These are phyloP conservation scores for Scutellaria baicalensis DNA, from an alignment of 257 asterid genomes.

Conservation along the genomic window DNA sequence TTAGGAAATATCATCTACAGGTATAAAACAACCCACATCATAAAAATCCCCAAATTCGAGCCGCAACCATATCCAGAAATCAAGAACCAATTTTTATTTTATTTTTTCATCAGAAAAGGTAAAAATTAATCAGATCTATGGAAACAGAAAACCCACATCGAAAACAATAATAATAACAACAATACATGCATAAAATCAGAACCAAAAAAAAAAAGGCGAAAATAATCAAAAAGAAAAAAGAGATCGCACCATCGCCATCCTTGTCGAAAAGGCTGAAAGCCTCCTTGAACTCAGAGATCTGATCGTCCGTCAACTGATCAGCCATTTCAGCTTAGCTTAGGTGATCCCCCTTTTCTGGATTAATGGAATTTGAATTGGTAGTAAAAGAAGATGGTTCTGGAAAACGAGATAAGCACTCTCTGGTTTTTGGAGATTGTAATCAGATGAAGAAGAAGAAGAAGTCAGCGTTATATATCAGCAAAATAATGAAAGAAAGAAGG, in stretches of 20 bases:
- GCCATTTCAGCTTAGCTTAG: constrained; percentile 28
- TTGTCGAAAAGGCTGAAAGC: constrained; percentile 52
- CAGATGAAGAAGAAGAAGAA: neutral
- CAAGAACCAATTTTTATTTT: constrained; percentile 13
- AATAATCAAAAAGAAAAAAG: neutral
- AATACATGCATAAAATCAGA: neutral
- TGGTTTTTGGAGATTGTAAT: constrained; percentile 1
- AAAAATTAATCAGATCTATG: constrained; percentile 17
- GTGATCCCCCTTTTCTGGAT: neutral
- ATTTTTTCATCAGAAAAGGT: neutral
- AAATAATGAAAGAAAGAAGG: neutral
- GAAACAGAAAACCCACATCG: neutral
- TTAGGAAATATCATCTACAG: neutral
- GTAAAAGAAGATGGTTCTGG: constrained; percentile 3
- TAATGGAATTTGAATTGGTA: neutral
- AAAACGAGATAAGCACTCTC: constrained; percentile 13
- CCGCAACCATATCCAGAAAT: neutral
- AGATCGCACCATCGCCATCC: constrained; percentile 50
- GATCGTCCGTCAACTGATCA: constrained; percentile 50
- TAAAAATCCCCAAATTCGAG: neutral
- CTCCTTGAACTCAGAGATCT: constrained; percentile 58
- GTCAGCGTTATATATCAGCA: constrained; percentile 26
- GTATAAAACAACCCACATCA: neutral
- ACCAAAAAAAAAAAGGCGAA: neutral
- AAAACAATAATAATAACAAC: neutral